Base-by-base conservation (phyloP, 106 monocot species). In the Iris macrosiphon region DNA sequence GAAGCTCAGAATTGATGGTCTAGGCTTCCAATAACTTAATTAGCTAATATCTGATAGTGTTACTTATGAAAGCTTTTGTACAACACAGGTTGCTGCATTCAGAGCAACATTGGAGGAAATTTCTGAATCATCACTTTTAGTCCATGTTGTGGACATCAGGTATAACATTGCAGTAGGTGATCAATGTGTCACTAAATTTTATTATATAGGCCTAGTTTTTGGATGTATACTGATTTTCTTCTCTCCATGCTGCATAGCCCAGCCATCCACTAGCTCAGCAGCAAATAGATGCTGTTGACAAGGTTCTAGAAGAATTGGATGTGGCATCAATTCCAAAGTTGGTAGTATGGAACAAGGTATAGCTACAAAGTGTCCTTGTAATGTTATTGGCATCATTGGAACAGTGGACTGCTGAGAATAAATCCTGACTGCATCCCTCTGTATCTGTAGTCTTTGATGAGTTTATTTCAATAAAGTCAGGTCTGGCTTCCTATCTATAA, bases 111-210 rank as follows among this genome's bases (percentile, higher is more conserved):
- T 96, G 19, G 96, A 96, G 57, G 96, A 96, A 67, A 96, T 96
- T 75, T 79, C 82, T 42, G 96, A 87, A 61, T 90, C 95, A 49
- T 79, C 85, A 41, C 76, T 96, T 61, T 37, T 96, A 40, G 79
- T 96, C 38, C 95, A 96, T 72, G 82, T 96, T 55, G 89, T 86
- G 31, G 95, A 96, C 69, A 85, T 96, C 59, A 90, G 96, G 96
- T 90, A 69, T 55, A 7, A 42, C n/a, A 28, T 9, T 16, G 10
- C 2, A 49, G 3, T 27, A 7, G 20, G 7, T 27, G 15, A 23
- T 49, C 9, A 43, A 28, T 34, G 12, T 0, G 14, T 45, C 18
- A 1, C 22, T 23, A 18, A 4, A 25, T 58, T 37, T n/a, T 46
- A 33, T 2, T 19, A 57, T 18, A 21, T 32, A 25, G 5, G 12